These are phyloP conservation scores for Neoboletus subvelutipes DNA, from an alignment of 768 basidiomycete genomes.

Conservation along the genomic window DNA sequence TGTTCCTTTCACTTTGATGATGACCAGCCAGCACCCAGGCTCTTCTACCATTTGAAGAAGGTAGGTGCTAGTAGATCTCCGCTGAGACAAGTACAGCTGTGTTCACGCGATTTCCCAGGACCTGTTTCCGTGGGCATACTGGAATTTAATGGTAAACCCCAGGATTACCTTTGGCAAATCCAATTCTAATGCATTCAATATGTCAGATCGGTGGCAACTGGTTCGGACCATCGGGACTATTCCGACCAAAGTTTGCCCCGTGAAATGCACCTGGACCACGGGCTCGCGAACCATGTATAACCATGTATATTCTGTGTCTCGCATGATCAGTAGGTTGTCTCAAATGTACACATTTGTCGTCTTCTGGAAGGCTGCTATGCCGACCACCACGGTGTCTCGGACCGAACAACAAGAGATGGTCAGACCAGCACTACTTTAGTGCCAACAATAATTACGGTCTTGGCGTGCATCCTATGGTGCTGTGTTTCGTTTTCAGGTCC, in stretches of 20 bases:
- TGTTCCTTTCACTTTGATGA: not conserved
- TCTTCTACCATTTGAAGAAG: conserved; percentile 90
- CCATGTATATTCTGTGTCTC: not conserved
- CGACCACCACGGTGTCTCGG: conserved; percentile 11
- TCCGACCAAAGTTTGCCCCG: conserved; percentile 38
- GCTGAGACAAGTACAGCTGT: not conserved
- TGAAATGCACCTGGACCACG: conserved; percentile 4
- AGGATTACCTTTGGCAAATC: not conserved
- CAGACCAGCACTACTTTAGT: conserved; percentile 1
- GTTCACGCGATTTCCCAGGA: conserved; percentile 20
- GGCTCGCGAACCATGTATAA: not conserved
- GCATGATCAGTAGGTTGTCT: not conserved
- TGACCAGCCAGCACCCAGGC: conserved; percentile 35
- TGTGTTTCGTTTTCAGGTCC: not conserved
- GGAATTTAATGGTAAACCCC: conserved; percentile 62
- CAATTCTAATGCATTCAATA: conserved; percentile 6
- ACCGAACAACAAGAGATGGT: conserved; percentile 6
- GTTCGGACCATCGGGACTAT: conserved; percentile 46
- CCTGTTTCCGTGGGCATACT: conserved; percentile 57
- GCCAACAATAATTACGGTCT: not conserved
- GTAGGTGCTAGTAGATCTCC: conserved; percentile 30
- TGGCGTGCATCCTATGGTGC: not conserved
- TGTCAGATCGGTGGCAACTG: conserved; percentile 41
- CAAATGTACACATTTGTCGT: conserved; percentile 7
- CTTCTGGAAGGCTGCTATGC: not conserved